phyloP scores from a whole-genome alignment of 352 stramenopile species.

The Blastocystis hominis region DNA sequence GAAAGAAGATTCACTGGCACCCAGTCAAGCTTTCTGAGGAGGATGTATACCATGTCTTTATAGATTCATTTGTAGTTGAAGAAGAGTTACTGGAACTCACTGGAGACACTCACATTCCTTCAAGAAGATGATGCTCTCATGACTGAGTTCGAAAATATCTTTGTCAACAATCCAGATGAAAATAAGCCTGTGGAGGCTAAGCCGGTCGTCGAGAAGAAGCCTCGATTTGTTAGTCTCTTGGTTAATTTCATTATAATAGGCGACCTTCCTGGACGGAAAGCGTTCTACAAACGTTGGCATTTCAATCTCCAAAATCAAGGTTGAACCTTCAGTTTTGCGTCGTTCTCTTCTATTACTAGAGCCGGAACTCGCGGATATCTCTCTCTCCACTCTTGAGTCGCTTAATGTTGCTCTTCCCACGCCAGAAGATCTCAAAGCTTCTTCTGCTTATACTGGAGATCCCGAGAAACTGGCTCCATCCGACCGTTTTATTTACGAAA shows the following conservation, averaged over 20 bases:
- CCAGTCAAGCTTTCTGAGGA: neutral
- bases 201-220: neutral
- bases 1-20: constrained; percentile 53
- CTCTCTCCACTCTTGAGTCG: constrained; percentile 16
- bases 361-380: constrained; percentile 23
- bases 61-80: neutral
- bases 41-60: neutral
- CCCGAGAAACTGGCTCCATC: constrained; percentile 6
- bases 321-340: neutral
- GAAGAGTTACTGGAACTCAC: neutral
- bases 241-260: neutral
- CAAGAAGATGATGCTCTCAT: neutral
- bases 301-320: constrained; percentile 34
- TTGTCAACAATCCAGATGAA: constrained; percentile 41
- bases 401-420: neutral
- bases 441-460: neutral
- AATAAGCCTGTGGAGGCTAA: constrained; percentile 12
- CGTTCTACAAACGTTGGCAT: constrained; percentile 43
- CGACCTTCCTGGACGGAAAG: constrained; percentile 41
- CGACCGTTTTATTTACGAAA: constrained; percentile 39
- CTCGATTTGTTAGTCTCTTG: neutral
- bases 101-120: constrained; percentile 16
- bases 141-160: constrained; percentile 40
- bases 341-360: constrained; percentile 16
- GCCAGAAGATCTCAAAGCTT: constrained; percentile 2